phyloP scores from a whole-genome alignment of 768 basidiomycete species.

The Leucocoprinus leucothites region DNA sequence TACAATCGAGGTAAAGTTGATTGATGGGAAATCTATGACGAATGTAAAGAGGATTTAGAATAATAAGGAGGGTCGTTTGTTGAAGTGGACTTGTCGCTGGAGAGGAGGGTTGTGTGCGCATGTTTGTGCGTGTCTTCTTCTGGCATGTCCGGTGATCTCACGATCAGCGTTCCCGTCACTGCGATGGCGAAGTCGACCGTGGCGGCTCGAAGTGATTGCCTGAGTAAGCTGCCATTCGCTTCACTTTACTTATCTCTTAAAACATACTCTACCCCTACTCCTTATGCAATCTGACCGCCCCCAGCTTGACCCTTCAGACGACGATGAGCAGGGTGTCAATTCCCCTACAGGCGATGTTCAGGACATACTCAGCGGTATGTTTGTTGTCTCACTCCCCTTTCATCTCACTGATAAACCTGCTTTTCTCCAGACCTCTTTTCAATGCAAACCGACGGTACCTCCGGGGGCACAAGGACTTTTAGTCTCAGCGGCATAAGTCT shows the following conservation, averaged over 20 bases:
- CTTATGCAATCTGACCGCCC: background rate
- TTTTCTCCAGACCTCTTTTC: conserved; percentile 27
- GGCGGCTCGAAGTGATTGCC: conserved; percentile 9
- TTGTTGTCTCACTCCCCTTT: background rate
- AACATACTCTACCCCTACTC: background rate
- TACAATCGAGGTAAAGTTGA: background rate
- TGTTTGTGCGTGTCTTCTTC: conserved; percentile 8
- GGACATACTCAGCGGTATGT: conserved; percentile 26
- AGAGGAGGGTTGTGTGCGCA: conserved; percentile 1
- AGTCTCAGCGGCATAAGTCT: conserved; percentile 27
- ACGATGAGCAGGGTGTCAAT: conserved; percentile 1
- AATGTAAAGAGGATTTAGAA: background rate
- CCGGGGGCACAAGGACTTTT: conserved; percentile 13
- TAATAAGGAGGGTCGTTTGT: background rate
- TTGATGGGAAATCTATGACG: too few relatives aligned
- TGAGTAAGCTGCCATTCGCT: conserved; percentile 10
- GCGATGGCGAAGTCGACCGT: background rate
- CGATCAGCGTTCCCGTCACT: conserved; percentile 7
- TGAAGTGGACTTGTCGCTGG: conserved; percentile 12
- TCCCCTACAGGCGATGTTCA: conserved; percentile 15
- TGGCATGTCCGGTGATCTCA: conserved; percentile 10
- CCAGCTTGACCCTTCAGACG: background rate
- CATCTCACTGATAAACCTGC: background rate
- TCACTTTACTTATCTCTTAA: background rate
- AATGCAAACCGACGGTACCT: conserved; percentile 24